Base-by-base conservation (phyloP, 139 green algal genomes). In the Tetraselmis chui region DNA sequence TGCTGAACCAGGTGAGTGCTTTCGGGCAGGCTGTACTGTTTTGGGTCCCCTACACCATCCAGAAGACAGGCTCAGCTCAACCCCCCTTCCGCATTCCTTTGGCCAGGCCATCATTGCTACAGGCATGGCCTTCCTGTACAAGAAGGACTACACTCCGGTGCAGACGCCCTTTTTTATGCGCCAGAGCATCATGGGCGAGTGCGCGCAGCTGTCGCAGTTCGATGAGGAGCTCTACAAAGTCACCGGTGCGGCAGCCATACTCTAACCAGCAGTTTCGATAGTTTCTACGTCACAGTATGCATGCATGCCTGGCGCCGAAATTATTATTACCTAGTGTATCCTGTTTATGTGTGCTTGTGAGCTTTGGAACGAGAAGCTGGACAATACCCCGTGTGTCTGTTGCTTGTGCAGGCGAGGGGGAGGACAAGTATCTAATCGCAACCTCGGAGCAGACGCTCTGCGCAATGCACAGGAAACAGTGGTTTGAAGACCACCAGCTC, bases 351-450 rank as follows among this genome's bases (percentile, higher is more conserved):
- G n/a, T n/a, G n/a, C n/a, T n/a, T n/a, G n/a, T n/a, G n/a, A n/a
- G n/a, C n/a, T n/a, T n/a, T n/a, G n/a, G n/a, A n/a, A n/a, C n/a
- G n/a, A n/a, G n/a, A n/a, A n/a, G n/a, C n/a, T n/a, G n/a, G n/a
- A n/a, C n/a, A n/a, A n/a, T n/a, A n/a, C n/a, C n/a, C n/a, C n/a
- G n/a, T n/a, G 24, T 2, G 77, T 28, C 18, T 59, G 79, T 0
- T 59, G 29, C 31, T 2, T 59, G 76, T 85, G 28, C 89, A 91
- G 95, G 95, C 27, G 97, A 99, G 84, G 95, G 95, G 23, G 95
- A 98, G 11, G 97, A 99, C 89, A 99, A 99, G 92, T 99, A 99
- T 86, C 84, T 99, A 79, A 99, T 99, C 76, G 97, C 97, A 29
- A 99, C 97, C 24, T 95, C 91, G 59, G 97, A 99, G 90, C 97